A percentile compares a stretch with the other conserved stretches of the same genome.
Evolutionary conservation across 371 early-diverging fungal species (phyloP).

Genomic region (Mortierella sp.): DNA sequence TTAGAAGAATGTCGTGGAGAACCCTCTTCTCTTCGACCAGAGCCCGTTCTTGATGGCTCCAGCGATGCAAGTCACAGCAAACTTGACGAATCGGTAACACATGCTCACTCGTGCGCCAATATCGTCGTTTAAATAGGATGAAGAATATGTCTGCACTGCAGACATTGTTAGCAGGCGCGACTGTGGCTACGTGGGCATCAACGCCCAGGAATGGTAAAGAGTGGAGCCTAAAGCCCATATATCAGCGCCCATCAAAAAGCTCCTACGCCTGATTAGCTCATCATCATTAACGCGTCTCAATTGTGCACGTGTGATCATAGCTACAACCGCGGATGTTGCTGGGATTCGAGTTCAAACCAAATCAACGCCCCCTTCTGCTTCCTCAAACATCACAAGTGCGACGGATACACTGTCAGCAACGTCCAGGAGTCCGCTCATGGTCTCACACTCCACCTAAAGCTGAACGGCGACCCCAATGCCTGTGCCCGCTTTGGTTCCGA

Average conservation of each 20-base stretch:
- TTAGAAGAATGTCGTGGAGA: not conserved
- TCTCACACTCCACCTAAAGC: slow-evolving; percentile 17
- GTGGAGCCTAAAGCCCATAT: not conserved
- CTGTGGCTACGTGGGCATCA: slow-evolving; percentile 45
- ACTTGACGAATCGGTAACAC: too few relatives aligned
- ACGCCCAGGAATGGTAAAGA: slow-evolving; percentile 29
- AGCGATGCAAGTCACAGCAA: too few relatives aligned
- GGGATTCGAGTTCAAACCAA: slow-evolving; percentile 37
- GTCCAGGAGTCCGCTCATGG: slow-evolving; percentile 22
- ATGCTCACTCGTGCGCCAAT: too few relatives aligned
- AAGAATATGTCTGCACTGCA: slow-evolving; percentile 32
- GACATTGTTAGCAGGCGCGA: slow-evolving; percentile 44
- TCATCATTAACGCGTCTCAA: too few relatives aligned
- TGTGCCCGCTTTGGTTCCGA: slow-evolving; percentile 60
- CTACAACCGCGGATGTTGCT: slow-evolving; percentile 35
- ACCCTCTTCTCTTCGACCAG: too few relatives aligned
- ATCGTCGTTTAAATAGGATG: too few relatives aligned
- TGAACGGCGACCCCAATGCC: slow-evolving; percentile 17
- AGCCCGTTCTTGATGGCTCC: too few relatives aligned
- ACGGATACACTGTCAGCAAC: slow-evolving; percentile 31
- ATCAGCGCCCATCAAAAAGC: too few relatives aligned
- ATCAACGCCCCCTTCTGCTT: slow-evolving; percentile 50
- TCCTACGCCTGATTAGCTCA: too few relatives aligned
- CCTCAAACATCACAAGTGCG: slow-evolving; percentile 36
- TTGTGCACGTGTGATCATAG: too few relatives aligned